Conservation (phyloP, 805 yeast species). For the Kodamaea fukazawae region DNA sequence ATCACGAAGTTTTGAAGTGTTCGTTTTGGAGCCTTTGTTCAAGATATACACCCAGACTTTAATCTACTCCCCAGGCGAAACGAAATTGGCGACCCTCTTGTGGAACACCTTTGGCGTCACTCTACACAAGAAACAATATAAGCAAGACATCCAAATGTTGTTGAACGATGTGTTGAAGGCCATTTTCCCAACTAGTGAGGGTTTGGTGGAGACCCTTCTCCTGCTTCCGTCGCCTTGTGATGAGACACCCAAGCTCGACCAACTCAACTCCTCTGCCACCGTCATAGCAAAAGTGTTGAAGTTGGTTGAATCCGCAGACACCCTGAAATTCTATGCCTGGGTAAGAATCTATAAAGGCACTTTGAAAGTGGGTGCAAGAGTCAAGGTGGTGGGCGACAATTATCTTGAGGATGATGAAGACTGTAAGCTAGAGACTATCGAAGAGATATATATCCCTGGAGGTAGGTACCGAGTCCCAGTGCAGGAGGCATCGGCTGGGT, state of each 20-base stretch:
- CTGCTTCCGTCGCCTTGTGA: conserved; percentile 10
- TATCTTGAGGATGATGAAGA: conserved; percentile 55
- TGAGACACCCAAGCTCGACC: not conserved
- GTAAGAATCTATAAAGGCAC: conserved; percentile 65
- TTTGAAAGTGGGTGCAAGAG: conserved; percentile 43
- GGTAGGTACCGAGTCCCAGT: conserved; percentile 67
- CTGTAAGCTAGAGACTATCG: conserved; percentile 38
- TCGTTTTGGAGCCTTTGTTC: conserved; percentile 77
- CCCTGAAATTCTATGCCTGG: conserved; percentile 51
- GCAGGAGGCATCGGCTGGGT: conserved; percentile 56
- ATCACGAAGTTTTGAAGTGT: conserved; percentile 53
- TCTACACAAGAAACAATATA: conserved; percentile 38
- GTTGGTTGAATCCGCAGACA: conserved; percentile 54
- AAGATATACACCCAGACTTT: conserved; percentile 64
- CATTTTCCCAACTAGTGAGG: conserved; percentile 50
- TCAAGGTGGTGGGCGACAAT: conserved; percentile 57
- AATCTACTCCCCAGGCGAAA: conserved; percentile 43
- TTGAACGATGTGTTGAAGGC: conserved; percentile 51
- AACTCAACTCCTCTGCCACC: not conserved
- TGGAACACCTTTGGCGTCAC: conserved; percentile 46
- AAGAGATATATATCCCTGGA: conserved; percentile 53
- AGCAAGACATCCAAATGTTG: conserved; percentile 58
- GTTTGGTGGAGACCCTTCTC: conserved; percentile 52
- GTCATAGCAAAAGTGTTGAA: conserved; percentile 41
- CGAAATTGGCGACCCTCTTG: conserved; percentile 43